Conservation (phyloP, 202 grass and related monocot species). For the Zizania palustris region DNA sequence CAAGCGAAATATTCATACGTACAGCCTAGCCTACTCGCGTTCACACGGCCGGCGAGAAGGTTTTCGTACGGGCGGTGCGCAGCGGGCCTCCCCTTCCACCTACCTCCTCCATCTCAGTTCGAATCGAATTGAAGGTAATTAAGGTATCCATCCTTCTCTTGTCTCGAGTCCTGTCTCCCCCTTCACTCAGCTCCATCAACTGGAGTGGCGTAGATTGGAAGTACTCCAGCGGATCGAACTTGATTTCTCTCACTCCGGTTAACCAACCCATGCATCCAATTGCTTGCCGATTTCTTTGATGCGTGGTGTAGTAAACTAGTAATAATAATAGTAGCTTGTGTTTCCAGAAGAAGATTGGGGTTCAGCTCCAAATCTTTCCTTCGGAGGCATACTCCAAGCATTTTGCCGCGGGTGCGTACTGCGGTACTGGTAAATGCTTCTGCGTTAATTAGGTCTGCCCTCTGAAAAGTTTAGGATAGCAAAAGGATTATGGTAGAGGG, state of each 20-base stretch:
- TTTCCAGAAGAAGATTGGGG: background rate
- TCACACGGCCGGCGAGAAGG: background rate
- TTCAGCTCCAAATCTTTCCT: background rate
- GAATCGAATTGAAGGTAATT: background rate
- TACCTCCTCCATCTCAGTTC: background rate
- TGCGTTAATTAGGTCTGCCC: conserved; percentile 1
- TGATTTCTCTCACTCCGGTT: background rate
- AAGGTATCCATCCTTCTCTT: background rate
- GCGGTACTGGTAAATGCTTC: conserved; percentile 6
- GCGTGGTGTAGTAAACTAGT: background rate
- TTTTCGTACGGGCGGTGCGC: background rate
- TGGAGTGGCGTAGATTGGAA: background rate
- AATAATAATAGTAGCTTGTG: background rate
- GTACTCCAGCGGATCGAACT: no score
- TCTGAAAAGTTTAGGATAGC: background rate
- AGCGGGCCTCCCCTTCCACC: background rate
- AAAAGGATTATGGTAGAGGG: conserved; percentile 41
- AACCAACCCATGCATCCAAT: background rate
- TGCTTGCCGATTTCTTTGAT: background rate
- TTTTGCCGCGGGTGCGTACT: background rate
- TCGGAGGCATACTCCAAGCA: background rate
- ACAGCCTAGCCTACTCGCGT: background rate
- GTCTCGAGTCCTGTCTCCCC: no score
- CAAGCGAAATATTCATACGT: no score
- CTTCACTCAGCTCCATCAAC: background rate